Base-by-base conservation (phyloP, 495 filamentous ascomycete genomes). In the Podospora bellae-mahoneyi region DNA sequence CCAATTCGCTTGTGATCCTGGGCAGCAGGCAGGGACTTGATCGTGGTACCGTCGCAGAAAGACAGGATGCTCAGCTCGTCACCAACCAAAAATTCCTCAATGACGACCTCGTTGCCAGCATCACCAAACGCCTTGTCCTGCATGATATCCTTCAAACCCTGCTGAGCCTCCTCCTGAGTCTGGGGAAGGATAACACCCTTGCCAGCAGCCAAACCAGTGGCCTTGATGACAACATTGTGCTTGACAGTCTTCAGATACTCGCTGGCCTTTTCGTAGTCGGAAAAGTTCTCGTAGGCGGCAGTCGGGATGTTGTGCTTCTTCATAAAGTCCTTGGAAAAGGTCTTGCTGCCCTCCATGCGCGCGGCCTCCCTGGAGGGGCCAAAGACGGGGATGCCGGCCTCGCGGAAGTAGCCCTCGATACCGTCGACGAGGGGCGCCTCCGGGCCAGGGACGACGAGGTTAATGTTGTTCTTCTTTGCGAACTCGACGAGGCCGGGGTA, bases 311-410 rank as follows among this genome's bases (percentile, higher is more conserved):
- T 83, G 79, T 97, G 88, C 69, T 88, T 87, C 77, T 91, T 87
- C 96, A 99, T 99, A 77, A 99, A 99, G 79, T 99, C 94, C 79
- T 99, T 99, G 34, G 92, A 91, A 80, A 96, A 98, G 16, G 94
- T 90, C 83, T 99, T 98, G 77, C 90, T 94, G 64, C 95, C 95
- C 78, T 99, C 95, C 89, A 99, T 91, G 64, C 86, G 85, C 32
- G 96, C 94, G 54, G 95, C 96, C 53, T 85, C 86, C 82, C 92
- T 88, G 60, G 89, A 90, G 2, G 95, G 95, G 16, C 95, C 95
- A 72, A 97, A 99, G 79, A 88, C 90, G 73, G 87, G 84, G 71
- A 97, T 93, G 19, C 88, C 88, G 59, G 87, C 90, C 84, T 79
- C 84, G 75, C 88, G 83, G 83, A 99, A 97, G 80, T 90, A 91